Base-by-base conservation (phyloP, 768 basidiomycete genomes). In the Kwoniella sp. region DNA sequence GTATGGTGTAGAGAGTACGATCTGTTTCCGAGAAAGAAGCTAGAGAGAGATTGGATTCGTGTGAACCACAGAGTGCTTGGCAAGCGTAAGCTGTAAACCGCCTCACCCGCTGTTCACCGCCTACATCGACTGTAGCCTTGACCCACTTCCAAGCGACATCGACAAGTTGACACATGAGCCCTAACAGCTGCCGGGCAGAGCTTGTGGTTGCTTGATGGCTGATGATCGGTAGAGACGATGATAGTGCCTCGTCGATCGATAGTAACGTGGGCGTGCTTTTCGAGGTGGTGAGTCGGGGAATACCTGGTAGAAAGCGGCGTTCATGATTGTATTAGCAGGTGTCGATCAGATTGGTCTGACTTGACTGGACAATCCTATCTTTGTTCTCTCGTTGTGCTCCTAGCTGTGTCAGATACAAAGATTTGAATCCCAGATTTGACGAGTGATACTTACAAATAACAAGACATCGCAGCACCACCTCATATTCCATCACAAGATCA, bases 251-350 rank as follows among this genome's bases (percentile, higher is more conserved):
- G 8, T 47, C 37, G 0, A 69, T 25, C 1, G 65, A 63, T 1
- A 74, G 51, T 11, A 74, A 54, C 1, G 73, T 71, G 2, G 73
- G 73, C 20, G 70, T 71, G n/a, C 65, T 67, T 47, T 58, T 65
- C n/a, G 55, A 59, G 15, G 52, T 61, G 4, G 65, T 50, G 28
- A 74, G 50, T 45, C 68, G 23, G 4, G 55, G 55, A n/a, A 52
- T 63, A 41, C 52, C 62, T 63, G 29, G n/a, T n/a, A n/a, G n/a
- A n/a, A n/a, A n/a, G n/a, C n/a, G n/a, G n/a, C n/a, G n/a, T n/a
- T n/a, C n/a, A n/a, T n/a, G n/a, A n/a, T n/a, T n/a, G n/a, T n/a
- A n/a, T n/a, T n/a, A n/a, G n/a, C n/a, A n/a, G n/a, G n/a, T n/a
- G n/a, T n/a, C n/a, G n/a, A n/a, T n/a, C n/a, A n/a, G n/a, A n/a